Base-by-base conservation (phyloP, 345 rosid species). In the Camelina neglecta region DNA sequence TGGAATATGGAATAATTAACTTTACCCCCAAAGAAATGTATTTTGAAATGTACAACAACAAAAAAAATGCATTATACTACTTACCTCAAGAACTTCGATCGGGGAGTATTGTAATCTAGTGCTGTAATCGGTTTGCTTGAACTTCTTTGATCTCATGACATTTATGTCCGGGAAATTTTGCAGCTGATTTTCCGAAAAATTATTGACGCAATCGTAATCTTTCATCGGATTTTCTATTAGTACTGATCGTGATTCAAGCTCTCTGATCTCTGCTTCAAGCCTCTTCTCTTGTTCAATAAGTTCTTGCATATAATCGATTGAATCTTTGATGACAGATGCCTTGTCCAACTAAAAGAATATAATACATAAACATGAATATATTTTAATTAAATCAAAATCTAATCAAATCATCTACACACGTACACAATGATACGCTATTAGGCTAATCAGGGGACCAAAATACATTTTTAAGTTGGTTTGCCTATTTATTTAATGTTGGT, bases 311-410 rank as follows among this genome's bases (percentile, higher is more conserved):
- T 94, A 92, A 35, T 81, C 85, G 21, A 94, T 94, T 9, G 98
- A 95, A 33, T 94, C 97, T 78, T 86, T 92, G 67, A 94, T 86
- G 75, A 90, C 86, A 11, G 98, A 94, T 7, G 98, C 98, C 81
- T 90, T 94, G 75, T 94, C 98, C 97, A 94, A 88, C 98, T 94
- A 72, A 10, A 48, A 48, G 2, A 0, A 71, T 36, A 26, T 26
- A 26, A 31, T 8, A 23, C 4, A 71, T 11, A 18, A 1, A 24
- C 3, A 49, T 7, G 20, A 33, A 6, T 33, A 35, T 76, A 61
- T 9, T 15, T 53, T 55, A 42, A 21, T 10, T 9, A 51, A 67
- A 50, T 15, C 35, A 21, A 10, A 20, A 12, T 31, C 7, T 48
- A 35, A 57, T 48, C 53, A 48, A 36, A 59, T 55, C 57, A 44